These are phyloP conservation scores for Clavispora carvajalis DNA, from an alignment of 805 yeast genomes.

Conservation along the genomic window DNA sequence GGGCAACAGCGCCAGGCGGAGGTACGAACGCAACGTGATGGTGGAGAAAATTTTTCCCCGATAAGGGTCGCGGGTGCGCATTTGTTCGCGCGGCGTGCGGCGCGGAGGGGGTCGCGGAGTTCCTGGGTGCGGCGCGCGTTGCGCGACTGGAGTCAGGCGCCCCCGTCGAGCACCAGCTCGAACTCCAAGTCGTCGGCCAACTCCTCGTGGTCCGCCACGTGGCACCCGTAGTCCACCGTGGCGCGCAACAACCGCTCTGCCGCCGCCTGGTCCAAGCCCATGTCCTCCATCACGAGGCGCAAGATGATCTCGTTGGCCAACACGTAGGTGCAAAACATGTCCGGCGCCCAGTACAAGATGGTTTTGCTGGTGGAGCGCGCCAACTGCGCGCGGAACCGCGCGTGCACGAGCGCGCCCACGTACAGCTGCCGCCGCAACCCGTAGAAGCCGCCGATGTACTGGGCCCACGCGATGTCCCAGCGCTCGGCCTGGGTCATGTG, in stretches of 20 bases:
- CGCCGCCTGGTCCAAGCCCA: conserved; percentile 27
- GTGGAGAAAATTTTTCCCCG: not conserved
- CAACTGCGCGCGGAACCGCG: conserved; percentile 19
- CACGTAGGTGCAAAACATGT: conserved; percentile 52
- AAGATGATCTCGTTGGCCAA: conserved; percentile 60
- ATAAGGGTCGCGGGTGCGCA: not conserved
- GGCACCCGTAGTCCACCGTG: conserved; percentile 46
- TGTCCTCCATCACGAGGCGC: conserved; percentile 45
- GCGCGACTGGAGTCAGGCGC: not conserved
- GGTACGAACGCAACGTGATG: conserved; percentile 1
- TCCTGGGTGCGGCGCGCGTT: not conserved
- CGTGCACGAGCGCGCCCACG: conserved; percentile 40
- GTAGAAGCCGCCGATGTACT: conserved; percentile 53
- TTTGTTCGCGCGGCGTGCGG: too few species aligned
- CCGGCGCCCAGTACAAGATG: conserved; percentile 56
- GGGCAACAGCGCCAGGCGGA: not conserved
- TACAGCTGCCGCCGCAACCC: conserved; percentile 55
- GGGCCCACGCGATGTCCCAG: conserved; percentile 39
- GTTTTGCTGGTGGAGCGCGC: conserved; percentile 31
- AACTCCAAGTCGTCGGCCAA: conserved; percentile 25
- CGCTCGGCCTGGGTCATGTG: conserved; percentile 45
- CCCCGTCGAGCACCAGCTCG: conserved; percentile 7
- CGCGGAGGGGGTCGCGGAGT: too few species aligned
- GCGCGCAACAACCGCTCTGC: conserved; percentile 44
- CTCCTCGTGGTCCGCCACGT: conserved; percentile 27